Conservation (phyloP, 768 basidiomycete genomes). For the Lactarius vividus region DNA sequence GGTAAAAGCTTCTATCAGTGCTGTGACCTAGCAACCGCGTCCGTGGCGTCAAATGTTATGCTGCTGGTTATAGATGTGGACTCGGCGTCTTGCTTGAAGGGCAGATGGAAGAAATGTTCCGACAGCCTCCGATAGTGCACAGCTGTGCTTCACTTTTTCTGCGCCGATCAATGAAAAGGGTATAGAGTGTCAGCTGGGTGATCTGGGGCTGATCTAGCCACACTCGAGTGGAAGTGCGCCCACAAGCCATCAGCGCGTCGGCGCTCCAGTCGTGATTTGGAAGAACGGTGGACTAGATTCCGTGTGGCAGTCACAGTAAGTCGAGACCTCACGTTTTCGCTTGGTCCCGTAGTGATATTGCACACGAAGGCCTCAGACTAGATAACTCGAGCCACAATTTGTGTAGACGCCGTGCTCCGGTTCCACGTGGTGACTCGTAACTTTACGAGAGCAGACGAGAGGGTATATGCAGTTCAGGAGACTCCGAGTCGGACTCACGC, state of each 20-base stretch:
- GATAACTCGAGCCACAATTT: not conserved
- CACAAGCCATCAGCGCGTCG: not conserved
- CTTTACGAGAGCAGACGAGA: not conserved
- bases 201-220: not conserved
- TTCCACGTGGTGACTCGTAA: not conserved
- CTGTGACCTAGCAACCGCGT: too few species aligned
- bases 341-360: not conserved
- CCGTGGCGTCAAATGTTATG: too few species aligned
- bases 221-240: too few species aligned
- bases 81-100: too few species aligned
- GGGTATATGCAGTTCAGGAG: not conserved
- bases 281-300: not conserved
- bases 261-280: not conserved
- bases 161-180: not conserved
- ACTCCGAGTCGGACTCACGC: not conserved
- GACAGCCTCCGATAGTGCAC: not conserved
- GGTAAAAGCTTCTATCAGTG: too few species aligned
- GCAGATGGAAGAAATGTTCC: too few species aligned
- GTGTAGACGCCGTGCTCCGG: not conserved
- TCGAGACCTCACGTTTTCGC: not conserved
- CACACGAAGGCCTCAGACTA: not conserved
- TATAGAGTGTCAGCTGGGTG: not conserved
- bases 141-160: not conserved
- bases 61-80: too few species aligned
- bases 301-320: not conserved